These are phyloP conservation scores for Mycena rosella DNA, from an alignment of 768 basidiomycete genomes.

Conservation along the genomic window DNA sequence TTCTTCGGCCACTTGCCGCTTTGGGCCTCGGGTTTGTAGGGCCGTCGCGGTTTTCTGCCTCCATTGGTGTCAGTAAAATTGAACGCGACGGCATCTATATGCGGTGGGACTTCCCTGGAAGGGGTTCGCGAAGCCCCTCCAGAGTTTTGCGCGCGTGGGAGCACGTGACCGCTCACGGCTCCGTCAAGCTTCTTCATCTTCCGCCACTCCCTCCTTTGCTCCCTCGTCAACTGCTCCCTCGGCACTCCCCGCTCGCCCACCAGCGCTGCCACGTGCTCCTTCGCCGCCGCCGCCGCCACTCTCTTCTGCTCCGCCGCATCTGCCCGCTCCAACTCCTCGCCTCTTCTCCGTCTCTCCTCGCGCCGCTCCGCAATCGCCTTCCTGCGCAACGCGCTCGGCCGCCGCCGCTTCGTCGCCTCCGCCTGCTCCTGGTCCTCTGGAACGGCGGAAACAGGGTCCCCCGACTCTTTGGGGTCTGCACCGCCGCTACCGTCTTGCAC, in stretches of 20 bases:
- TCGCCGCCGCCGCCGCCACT: not conserved
- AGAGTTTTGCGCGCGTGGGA: constrained; percentile 18
- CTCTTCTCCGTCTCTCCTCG: not conserved
- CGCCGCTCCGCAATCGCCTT: constrained; percentile 10
- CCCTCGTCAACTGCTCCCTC: not conserved
- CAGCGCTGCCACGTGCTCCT: not conserved
- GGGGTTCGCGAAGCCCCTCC: constrained; percentile 27
- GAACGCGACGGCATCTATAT: not conserved
- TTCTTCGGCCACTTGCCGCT: constrained; percentile 4
- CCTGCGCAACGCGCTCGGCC: constrained; percentile 3
- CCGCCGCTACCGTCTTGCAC: too few relatives aligned
- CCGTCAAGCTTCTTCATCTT: not conserved
- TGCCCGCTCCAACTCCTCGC: not conserved
- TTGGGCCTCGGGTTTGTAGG: not conserved
- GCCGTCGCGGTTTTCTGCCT: constrained; percentile 1
- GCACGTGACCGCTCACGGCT: constrained; percentile 8
- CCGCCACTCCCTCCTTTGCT: constrained; percentile 10
- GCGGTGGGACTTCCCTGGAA: constrained; percentile 31
- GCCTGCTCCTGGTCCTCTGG: not conserved
- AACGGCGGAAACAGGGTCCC: too few relatives aligned
- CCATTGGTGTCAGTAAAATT: constrained; percentile 22
- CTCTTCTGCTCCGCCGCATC: not conserved
- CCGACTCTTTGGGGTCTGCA: too few relatives aligned
- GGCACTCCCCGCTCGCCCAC: not conserved
- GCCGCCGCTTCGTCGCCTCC: not conserved